Percentiles rank a stretch among this genome's conserved stretches.
phyloP scores from a whole-genome alignment of 768 basidiomycete species.

The Mycena sanguinolenta region DNA sequence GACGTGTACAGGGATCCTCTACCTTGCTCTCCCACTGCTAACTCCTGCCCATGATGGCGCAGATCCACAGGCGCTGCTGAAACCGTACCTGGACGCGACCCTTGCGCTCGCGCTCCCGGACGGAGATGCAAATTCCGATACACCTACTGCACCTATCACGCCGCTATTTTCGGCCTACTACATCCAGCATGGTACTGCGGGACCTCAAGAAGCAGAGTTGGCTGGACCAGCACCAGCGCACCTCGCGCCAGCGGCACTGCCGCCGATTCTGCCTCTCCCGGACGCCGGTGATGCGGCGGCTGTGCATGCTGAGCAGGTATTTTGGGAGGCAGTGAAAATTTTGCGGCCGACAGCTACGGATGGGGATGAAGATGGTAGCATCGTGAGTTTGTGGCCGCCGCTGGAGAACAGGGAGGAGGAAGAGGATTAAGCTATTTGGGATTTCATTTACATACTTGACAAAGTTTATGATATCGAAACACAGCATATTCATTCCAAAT shows the following conservation, averaged over 20 bases:
- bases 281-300: slow-evolving; percentile 72
- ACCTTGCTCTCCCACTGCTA: slow-evolving; percentile 65
- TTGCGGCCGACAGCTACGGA: slow-evolving; percentile 33
- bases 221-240: slow-evolving; percentile 13
- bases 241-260: slow-evolving; percentile 47
- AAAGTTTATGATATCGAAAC: too few relatives aligned
- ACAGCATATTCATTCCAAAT: too few relatives aligned
- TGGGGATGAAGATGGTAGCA: slow-evolving; percentile 38
- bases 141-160: slow-evolving; percentile 36
- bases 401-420: slow-evolving; percentile 49
- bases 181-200: slow-evolving; percentile 53
- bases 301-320: slow-evolving; percentile 67
- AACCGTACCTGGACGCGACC: slow-evolving; percentile 70
- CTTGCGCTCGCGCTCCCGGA: slow-evolving; percentile 51
- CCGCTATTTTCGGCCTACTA: slow-evolving; percentile 71
- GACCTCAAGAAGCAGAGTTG: not conserved
- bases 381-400: slow-evolving; percentile 55
- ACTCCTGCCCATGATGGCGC: slow-evolving; percentile 36
- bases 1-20: slow-evolving; percentile 65
- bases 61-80: slow-evolving; percentile 56
- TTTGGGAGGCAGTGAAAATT: slow-evolving; percentile 58
- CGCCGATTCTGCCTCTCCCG: slow-evolving; percentile 53
- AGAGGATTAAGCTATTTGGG: too few relatives aligned
- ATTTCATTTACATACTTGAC: too few relatives aligned
- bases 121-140: slow-evolving; percentile 37